These are phyloP conservation scores for Lathyrus oleraceus DNA, from an alignment of 306 rosid species.

Conservation along the genomic window DNA sequence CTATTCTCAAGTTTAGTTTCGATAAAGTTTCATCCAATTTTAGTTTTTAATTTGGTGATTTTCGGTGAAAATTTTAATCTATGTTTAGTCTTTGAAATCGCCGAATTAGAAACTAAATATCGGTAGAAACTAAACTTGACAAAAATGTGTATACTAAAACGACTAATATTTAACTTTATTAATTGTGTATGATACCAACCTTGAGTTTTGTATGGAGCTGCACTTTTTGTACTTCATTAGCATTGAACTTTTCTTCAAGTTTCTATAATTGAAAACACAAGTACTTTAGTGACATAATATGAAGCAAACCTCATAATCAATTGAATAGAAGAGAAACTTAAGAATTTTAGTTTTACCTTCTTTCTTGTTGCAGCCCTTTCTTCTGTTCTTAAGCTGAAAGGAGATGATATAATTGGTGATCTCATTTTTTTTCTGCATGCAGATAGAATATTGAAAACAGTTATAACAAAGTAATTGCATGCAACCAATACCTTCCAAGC, in stretches of 20 bases:
- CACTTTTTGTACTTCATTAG: conserved; percentile 61
- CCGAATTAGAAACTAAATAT: background rate
- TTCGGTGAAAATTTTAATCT: background rate
- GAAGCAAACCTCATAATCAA: conserved; percentile 11
- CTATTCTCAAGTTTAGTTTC: background rate
- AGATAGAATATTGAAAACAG: conserved; percentile 46
- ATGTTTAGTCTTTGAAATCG: background rate
- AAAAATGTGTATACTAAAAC: background rate
- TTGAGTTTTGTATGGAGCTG: conserved; percentile 66
- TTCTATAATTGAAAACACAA: conserved; percentile 54
- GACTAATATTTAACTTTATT: background rate
- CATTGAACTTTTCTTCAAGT: conserved; percentile 94
- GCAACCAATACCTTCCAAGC: too few species aligned
- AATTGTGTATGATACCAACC: conserved; percentile 47
- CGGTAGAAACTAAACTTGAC: background rate
- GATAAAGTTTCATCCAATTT: background rate
- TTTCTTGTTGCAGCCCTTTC: conserved; percentile 91
- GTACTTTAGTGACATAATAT: conserved; percentile 1
- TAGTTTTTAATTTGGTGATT: background rate
- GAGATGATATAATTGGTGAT: conserved; percentile 73
- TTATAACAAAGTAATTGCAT: background rate
- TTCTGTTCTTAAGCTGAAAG: conserved; percentile 87
- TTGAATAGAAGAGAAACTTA: conserved; percentile 12
- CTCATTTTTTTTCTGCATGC: conserved; percentile 71
- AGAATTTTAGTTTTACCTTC: conserved; percentile 55